A percentile compares a stretch with the other conserved stretches of the same genome.
phyloP scores from a whole-genome alignment of 2,329 filamentous ascomycete genomes.

The Chrysoporthe puriensis region DNA sequence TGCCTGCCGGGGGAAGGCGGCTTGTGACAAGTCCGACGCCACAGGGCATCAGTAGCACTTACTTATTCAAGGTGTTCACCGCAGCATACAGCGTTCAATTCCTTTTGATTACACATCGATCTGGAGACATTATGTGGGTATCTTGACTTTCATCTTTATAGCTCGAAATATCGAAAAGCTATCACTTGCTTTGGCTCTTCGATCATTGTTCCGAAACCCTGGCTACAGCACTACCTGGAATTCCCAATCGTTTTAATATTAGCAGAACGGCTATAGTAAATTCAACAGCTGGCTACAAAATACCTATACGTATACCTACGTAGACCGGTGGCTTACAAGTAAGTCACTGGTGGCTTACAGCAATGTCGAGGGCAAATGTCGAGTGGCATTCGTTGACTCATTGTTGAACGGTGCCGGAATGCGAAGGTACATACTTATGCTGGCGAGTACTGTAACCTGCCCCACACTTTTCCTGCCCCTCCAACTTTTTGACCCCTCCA shows the following conservation, averaged over 20 bases:
- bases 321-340: too few relatives aligned
- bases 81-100: too few relatives aligned
- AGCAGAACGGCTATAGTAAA: not conserved
- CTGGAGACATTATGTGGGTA: not conserved
- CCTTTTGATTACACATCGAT: not conserved
- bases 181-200: not conserved
- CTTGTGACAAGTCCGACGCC: not conserved
- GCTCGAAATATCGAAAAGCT: not conserved
- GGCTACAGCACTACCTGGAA: not conserved
- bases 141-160: not conserved
- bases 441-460: not conserved
- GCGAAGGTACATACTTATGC: too few relatives aligned
- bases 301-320: not conserved
- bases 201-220: not conserved
- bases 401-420: not conserved
- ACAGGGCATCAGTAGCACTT: not conserved
- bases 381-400: not conserved
- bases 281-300: not conserved
- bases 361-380: not conserved
- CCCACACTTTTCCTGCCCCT: not conserved
- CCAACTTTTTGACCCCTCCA: constrained; percentile 9
- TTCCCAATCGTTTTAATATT: not conserved
- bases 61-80: not conserved
- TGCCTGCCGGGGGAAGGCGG: constrained; percentile 12
- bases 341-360: not conserved